These are phyloP conservation scores for Bonia amplexicaulis DNA, from an alignment of 176 grass and related monocot species.

Conservation along the genomic window DNA sequence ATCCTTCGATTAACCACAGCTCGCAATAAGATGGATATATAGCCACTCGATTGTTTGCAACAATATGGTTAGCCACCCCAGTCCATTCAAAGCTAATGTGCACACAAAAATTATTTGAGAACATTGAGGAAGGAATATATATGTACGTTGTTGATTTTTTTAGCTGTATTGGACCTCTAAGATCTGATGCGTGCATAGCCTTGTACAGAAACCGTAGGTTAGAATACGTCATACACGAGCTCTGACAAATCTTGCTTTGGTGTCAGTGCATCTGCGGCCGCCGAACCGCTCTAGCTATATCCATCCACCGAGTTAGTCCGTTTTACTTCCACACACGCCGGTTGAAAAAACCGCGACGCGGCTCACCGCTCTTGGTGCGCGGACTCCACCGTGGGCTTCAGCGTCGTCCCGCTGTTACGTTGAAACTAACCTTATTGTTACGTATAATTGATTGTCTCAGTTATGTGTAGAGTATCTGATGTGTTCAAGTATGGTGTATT, in stretches of 20 bases:
- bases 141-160: background rate
- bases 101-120: background rate
- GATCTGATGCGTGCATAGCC: background rate
- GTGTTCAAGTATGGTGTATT: no score
- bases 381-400: conserved; percentile 32
- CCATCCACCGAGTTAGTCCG: background rate
- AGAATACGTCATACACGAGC: background rate
- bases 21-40: background rate
- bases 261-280: background rate
- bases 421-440: no score
- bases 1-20: background rate
- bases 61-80: background rate
- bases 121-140: background rate
- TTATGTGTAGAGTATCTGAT: no score
- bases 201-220: background rate
- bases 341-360: no score
- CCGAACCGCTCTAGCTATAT: background rate
- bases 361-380: background rate
- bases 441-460: no score
- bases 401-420: conserved; percentile 39
- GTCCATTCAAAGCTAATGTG: background rate
- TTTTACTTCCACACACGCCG: background rate
- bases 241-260: background rate
- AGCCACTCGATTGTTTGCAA: background rate
- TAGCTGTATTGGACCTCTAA: background rate